Base-by-base conservation (phyloP, 2,329 filamentous ascomycete genomes). In the Dactylellina parvicollis region DNA sequence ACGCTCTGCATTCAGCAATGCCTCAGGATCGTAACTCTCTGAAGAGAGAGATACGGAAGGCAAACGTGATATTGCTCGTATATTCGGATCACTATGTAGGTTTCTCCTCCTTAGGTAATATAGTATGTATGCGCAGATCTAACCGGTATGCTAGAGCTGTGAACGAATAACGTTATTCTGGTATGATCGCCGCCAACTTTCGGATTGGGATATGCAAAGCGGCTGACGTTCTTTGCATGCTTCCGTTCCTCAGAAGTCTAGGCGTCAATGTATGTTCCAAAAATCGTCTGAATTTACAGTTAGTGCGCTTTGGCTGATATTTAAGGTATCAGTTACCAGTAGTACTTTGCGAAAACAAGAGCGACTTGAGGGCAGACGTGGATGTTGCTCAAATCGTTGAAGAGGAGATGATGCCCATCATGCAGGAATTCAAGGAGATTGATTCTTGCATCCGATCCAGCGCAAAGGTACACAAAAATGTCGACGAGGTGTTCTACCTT, bases 331-430 rank as follows among this genome's bases (percentile, higher is more conserved):
- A 78, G 77, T 73, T 78, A 20, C 95, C 95, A 0, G 95, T 99
- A 9, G 93, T 99, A 46, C 84, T 99, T 65, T 98, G 95, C 79
- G 92, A 95, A 79, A 98, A 98, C 84, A 99, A 99, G 81, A 92
- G 92, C n/a, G 95, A 99, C 78, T 84, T 97, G 60, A 87, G 88
- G 1, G 87, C 86, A 2, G 89, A 90, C 77, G 89, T 87, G 42
- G 90, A 86, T 70, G 92, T 92, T 7, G 86, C 92, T 0, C 92
- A 96, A 80, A 90, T 96, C 7, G 88, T 96, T 47, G 91, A 96
- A 78, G 95, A 98, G 80, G 95, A 99, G 83, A 97, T 99, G 92
- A 85, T 98, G 30, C 95, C 95, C 0, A 89, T 99, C 76, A 97
- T 99, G 95, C 90, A 91, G 74, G 95, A 99, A 82, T 99, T 98